Conservation (phyloP, 2,329 filamentous ascomycete genomes). For the Tricladium varicosporioides region DNA sequence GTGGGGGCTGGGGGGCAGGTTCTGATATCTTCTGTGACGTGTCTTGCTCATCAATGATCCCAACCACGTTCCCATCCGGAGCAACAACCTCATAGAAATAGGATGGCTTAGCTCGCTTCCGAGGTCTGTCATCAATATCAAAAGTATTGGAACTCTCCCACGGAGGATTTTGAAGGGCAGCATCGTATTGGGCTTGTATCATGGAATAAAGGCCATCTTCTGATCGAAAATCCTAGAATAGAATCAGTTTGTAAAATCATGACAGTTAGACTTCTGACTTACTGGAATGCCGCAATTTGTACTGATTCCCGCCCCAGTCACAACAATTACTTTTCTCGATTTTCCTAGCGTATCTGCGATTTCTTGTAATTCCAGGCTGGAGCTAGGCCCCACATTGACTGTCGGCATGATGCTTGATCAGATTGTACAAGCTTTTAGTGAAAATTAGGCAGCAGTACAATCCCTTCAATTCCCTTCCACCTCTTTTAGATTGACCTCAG, state of each 20-base stretch:
- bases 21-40: constrained; percentile 2
- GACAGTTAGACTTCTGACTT: constrained; percentile 30
- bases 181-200: constrained; percentile 66
- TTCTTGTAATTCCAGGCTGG: constrained; percentile 48
- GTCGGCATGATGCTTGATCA: constrained; percentile 31
- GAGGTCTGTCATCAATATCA: constrained; percentile 35
- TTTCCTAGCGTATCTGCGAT: constrained; percentile 64
- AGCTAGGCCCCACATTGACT: constrained; percentile 27
- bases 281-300: constrained; percentile 76
- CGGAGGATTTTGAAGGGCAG: constrained; percentile 41
- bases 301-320: constrained; percentile 72
- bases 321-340: constrained; percentile 66
- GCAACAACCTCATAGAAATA: constrained; percentile 32
- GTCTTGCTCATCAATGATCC: constrained; percentile 25
- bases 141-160: constrained; percentile 31
- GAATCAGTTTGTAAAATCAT: constrained; percentile 13
- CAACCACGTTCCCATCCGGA: constrained; percentile 29
- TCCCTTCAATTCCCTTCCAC: too few relatives aligned
- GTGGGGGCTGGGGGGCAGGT: constrained; percentile 5
- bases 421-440: not conserved
- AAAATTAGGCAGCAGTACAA: too few relatives aligned
- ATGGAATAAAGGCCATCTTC: constrained; percentile 71
- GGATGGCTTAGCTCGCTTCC: constrained; percentile 30
- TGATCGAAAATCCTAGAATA: constrained; percentile 64
- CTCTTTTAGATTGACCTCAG: too few relatives aligned